Conservation (phyloP, 2,329 filamentous ascomycete genomes). For the Didymella exigua region DNA sequence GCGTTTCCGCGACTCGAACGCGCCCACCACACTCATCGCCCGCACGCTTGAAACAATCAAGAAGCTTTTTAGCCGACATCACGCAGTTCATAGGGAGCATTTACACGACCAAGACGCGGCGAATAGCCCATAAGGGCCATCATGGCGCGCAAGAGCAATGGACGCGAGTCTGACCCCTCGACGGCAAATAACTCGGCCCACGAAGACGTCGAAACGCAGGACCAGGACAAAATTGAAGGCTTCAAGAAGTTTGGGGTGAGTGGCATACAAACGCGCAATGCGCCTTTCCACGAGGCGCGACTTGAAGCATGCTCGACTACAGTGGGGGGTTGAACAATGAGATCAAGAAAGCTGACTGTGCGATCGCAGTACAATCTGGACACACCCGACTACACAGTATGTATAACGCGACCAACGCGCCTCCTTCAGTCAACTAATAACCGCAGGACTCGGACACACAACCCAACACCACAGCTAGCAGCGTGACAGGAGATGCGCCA, state of each 20-base stretch:
- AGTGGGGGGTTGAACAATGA: not conserved
- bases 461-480: slow-evolving; percentile 76
- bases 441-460: slow-evolving; percentile 67
- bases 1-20: slow-evolving; percentile 21
- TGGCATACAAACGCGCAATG: slow-evolving; percentile 11
- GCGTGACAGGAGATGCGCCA: slow-evolving; percentile 75
- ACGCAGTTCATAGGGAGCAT: slow-evolving; percentile 13
- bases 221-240: slow-evolving; percentile 39
- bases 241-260: slow-evolving; percentile 47
- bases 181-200: slow-evolving; percentile 46
- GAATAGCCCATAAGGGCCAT: slow-evolving; percentile 43
- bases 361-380: slow-evolving; percentile 57
- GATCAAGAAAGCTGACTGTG: slow-evolving; percentile 33
- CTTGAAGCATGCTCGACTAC: slow-evolving; percentile 3
- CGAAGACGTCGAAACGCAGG: slow-evolving; percentile 49
- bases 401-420: not conserved
- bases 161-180: slow-evolving; percentile 44
- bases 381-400: slow-evolving; percentile 67
- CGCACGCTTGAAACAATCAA: slow-evolving; percentile 9
- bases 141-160: slow-evolving; percentile 49
- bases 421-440: slow-evolving; percentile 25
- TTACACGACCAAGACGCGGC: slow-evolving; percentile 30
- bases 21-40: slow-evolving; percentile 29
- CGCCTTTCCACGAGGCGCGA: slow-evolving; percentile 6
- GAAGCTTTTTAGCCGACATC: slow-evolving; percentile 8